Base-by-base conservation (phyloP, 148 eudicot species). In the Mesembryanthemum crystallinum region DNA sequence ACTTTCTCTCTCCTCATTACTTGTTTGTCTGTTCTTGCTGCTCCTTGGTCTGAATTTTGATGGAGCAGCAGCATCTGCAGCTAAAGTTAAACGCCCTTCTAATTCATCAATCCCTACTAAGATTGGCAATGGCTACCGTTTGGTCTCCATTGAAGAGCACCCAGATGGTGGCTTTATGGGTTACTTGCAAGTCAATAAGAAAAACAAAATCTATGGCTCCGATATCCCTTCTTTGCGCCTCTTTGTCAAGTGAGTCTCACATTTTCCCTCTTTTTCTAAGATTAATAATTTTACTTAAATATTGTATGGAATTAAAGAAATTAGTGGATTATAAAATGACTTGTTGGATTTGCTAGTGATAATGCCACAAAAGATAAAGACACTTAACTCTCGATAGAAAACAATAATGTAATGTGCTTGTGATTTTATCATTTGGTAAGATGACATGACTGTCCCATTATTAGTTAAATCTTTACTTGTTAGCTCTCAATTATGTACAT, bases 81-180 rank as follows among this genome's bases (percentile, higher is more conserved):
- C 61, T 25, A 13, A 45, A 27, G 58, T 71, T 43, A 37, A 65
- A 37, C 11, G 78, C 66, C 61, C 81, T 11, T 62, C 73, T 3
- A 47, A 73, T 28, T 52, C 85, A 17, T 77, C 85, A 78, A 37
- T 64, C 18, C 85, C 88, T n/a, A 59, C 86, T 45, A 87, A 89
- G 62, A 90, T 95, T 33, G 97, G 98, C 24, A 88, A 85, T 24
- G 98, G 98, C 47, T 95, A 95, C 87, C 87, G 88, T 63, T 82
- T 95, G 63, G 82, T 90, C 67, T 92, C 96, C 73, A 79, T 95
- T 60, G 88, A 90, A 72, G 90, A 92, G 54, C 60, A 82, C 35
- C 81, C 87, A 33, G 87, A 90, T 64, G 98, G 98, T 27, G 97
- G 96, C 25, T 75, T 92, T 61, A 75, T 92, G 8, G 98, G 92